These are phyloP conservation scores for Cryphonectria naterciae DNA, from an alignment of 2,329 filamentous ascomycete genomes.

Conservation along the genomic window DNA sequence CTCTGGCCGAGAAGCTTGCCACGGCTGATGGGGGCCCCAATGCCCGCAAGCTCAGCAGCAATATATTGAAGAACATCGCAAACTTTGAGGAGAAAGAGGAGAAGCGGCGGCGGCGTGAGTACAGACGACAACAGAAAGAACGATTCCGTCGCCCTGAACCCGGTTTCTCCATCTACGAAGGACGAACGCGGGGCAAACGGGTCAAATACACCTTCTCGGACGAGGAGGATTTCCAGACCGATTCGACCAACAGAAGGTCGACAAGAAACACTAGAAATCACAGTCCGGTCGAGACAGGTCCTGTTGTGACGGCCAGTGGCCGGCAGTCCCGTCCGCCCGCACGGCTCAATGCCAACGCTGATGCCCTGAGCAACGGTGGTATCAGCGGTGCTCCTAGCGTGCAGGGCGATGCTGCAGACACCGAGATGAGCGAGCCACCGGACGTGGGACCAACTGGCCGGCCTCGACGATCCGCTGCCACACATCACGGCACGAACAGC, in stretches of 20 bases:
- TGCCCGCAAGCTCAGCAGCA: conserved; percentile 76
- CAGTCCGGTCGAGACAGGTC: conserved; percentile 71
- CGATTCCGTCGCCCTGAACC: conserved; percentile 86
- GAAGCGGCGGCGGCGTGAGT: conserved; percentile 94
- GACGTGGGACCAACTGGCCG: conserved; percentile 50
- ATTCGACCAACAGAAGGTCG: conserved; percentile 69
- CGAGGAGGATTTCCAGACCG: conserved; percentile 72
- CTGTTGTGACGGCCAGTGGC: conserved; percentile 79
- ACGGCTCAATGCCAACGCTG: conserved; percentile 70
- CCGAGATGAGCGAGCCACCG: conserved; percentile 42
- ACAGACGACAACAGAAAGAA: conserved; percentile 82
- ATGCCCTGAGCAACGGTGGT: conserved; percentile 52
- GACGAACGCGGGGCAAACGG: conserved; percentile 91
- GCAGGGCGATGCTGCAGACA: conserved; percentile 45
- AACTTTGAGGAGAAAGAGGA: conserved; percentile 94
- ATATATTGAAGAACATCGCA: conserved; percentile 78
- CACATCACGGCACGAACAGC: conserved; percentile 54
- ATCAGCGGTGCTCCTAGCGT: conserved; percentile 52
- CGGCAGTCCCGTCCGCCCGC: conserved; percentile 76
- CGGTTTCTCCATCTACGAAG: conserved; percentile 93
- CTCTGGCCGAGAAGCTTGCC: conserved; percentile 75
- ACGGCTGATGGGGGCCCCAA: conserved; percentile 79
- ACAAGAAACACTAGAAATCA: conserved; percentile 74
- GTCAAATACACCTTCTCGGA: conserved; percentile 97
- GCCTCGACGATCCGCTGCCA: conserved; percentile 55